Percentiles rank a stretch among this genome's conserved stretches.
These are phyloP conservation scores for Seiridium unicorne DNA, from an alignment of 2,329 filamentous ascomycete genomes.

Conservation along the genomic window DNA sequence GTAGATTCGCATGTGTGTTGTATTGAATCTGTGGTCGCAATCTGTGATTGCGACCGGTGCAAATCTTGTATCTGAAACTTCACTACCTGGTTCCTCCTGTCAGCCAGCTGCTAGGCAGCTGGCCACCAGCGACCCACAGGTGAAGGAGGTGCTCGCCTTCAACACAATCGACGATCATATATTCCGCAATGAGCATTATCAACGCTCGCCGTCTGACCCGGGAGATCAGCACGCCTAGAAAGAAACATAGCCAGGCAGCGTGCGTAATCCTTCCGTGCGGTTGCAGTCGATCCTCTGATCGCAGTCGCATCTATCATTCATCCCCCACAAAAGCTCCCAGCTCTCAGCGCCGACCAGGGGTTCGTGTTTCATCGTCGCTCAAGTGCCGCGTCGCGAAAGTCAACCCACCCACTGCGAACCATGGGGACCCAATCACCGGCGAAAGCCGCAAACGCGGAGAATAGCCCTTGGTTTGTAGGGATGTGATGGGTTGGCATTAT, in stretches of 20 bases:
- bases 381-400: not conserved
- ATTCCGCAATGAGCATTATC: no score
- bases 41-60: no score
- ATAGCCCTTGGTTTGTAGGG: not conserved
- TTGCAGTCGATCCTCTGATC: slow-evolving; percentile 1
- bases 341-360: not conserved
- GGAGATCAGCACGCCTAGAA: not conserved
- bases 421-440: not conserved
- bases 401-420: not conserved
- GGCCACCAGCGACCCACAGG: no score
- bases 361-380: not conserved
- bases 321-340: not conserved
- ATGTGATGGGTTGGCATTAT: not conserved
- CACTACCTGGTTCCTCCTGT: no score
- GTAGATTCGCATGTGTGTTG: no score
- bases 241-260: not conserved
- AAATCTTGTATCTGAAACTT: no score
- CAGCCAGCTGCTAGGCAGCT: no score
- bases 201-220: no score
- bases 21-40: no score
- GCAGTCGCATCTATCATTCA: not conserved
- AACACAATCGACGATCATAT: no score
- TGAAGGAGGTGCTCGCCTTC: no score
- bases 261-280: slow-evolving; percentile 2
- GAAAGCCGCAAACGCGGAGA: not conserved